These are phyloP conservation scores for Fraxinus platypoda DNA, from an alignment of 305 asterid genomes.

Conservation along the genomic window DNA sequence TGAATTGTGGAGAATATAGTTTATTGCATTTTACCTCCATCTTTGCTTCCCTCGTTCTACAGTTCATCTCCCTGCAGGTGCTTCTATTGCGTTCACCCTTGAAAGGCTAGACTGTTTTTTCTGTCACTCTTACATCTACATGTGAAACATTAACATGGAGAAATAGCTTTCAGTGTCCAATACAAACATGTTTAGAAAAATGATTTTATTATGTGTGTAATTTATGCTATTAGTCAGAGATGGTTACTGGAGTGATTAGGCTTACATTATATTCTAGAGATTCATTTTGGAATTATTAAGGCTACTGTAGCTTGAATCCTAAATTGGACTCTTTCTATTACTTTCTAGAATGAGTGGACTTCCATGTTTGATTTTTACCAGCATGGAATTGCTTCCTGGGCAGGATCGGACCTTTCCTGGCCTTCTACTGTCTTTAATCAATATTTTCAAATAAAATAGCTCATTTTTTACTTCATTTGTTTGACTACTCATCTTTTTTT, in stretches of 20 bases:
- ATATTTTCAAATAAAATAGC: not conserved
- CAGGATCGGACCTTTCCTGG: not conserved
- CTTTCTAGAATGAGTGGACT: not conserved
- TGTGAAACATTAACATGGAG: not conserved
- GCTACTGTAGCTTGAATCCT: not conserved
- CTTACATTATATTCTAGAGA: not conserved
- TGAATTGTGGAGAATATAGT: not conserved
- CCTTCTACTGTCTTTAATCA: not conserved
- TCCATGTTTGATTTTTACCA: not conserved
- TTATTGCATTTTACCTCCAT: not conserved
- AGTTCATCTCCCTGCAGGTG: not conserved
- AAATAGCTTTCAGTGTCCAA: not conserved
- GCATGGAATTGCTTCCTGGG: not conserved
- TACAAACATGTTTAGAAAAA: not conserved
- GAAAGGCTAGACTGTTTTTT: not conserved
- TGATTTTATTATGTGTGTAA: not conserved
- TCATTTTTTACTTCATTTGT: not conserved
- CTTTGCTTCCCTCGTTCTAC: not conserved
- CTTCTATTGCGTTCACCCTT: not conserved
- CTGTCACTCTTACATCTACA: not conserved
- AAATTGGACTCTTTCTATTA: not conserved
- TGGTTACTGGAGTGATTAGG: not conserved
- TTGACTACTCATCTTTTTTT: not conserved
- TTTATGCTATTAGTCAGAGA: not conserved
- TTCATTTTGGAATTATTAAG: not conserved